Evolutionary conservation across 176 grass and related monocot species (phyloP), one percentile per base, ranked within the genome.

Genomic region (Raddia guianensis): DNA sequence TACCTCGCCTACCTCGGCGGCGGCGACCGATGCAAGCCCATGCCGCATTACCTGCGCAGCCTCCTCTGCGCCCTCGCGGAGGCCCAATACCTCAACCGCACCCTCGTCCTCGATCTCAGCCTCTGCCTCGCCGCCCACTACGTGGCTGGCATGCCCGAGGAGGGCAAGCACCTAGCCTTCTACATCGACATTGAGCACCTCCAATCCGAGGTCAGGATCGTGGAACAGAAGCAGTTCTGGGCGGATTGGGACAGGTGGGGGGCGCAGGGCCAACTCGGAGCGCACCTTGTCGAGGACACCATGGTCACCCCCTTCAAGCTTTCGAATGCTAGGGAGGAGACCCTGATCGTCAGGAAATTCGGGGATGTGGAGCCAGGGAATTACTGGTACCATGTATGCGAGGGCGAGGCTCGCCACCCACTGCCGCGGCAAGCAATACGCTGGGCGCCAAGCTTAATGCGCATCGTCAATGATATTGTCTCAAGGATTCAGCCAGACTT

Each of bases 381-480:
- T 80, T 97, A 97, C 65, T 94, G 95, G 91, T 92, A 92, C 71
- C 79, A 47, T 63, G 91, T 97, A 8, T 91, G 94, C 9, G 89
- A 97, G 47, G 91, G 87, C 10, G 80, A 90, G 18, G 85, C 67
- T 3, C 79, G 86, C 44, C 76, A 91, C 20, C 69, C 11, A 33
- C 83, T 74, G 12, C 70, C 79, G 5, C 66, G 10, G 69, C n/a
- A 11, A 9, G 71, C 48, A 6, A 82, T 94, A 68, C 80, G 82
- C 58, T 84, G 73, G 75, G 80, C 89, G 0, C 89, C 80, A 14
- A 86, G 89, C 49, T 82, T 97, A 73, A 89, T 88, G 73, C 66
- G 80, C 66, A 94, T 92, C 60, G 91, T 90, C 9, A 66, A 86
- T 5, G 76, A 42, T 48, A 90, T 97, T 43, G 14, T 84, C 57